phyloP scores from a whole-genome alignment of 768 basidiomycete species.

The Termitomyces bulborhizus region DNA sequence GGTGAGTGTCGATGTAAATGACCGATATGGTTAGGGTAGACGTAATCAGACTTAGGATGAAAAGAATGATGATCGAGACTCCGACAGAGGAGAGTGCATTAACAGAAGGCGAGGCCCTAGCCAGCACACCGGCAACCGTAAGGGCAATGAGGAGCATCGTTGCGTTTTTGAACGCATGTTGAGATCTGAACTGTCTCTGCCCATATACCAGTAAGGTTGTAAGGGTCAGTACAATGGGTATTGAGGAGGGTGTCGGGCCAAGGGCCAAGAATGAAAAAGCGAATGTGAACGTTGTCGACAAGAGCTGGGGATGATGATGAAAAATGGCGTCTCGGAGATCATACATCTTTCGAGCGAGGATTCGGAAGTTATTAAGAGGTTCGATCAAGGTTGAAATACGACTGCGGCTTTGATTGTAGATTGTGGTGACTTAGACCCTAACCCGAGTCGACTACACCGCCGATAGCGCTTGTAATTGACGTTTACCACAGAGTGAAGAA shows the following conservation, averaged over 20 bases:
- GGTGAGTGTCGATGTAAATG: constrained; percentile 32
- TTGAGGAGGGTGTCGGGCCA: constrained; percentile 16
- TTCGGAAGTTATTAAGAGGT: too few species aligned
- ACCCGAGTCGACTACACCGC: background rate
- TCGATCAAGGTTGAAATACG: background rate
- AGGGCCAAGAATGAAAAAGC: constrained; percentile 20
- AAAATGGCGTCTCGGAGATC: constrained; percentile 21
- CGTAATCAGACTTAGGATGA: constrained; percentile 32
- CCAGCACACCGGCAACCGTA: constrained; percentile 33
- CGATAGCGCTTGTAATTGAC: background rate
- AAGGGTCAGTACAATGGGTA: constrained; percentile 21
- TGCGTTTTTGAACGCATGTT: constrained; percentile 16
- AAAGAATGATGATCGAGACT: constrained; percentile 42
- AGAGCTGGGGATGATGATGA: constrained; percentile 20
- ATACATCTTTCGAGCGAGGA: constrained; percentile 14
- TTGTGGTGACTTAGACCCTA: background rate
- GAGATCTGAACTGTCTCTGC: constrained; percentile 25
- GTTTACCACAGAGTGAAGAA: constrained; percentile 19
- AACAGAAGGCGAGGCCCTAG: constrained; percentile 36
- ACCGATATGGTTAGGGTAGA: constrained; percentile 36
- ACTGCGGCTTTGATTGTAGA: background rate
- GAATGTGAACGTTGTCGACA: constrained; percentile 19
- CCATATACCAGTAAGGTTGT: constrained; percentile 31
- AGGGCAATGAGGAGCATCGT: constrained; percentile 30
- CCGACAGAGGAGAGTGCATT: constrained; percentile 50